phyloP scores from a whole-genome alignment of 306 rosid genomes.

The Ceratonia siliqua region DNA sequence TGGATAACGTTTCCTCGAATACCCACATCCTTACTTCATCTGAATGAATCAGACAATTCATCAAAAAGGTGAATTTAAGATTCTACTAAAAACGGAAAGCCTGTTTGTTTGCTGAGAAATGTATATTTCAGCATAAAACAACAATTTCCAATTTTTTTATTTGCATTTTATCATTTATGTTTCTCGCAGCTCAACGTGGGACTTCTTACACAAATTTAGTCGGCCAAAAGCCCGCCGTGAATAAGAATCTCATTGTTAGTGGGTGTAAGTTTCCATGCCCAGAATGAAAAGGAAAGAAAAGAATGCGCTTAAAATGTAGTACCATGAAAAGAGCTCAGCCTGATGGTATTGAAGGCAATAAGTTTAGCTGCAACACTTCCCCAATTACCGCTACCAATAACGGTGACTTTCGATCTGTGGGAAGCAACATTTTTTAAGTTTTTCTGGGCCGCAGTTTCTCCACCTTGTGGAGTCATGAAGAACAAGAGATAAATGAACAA shows the following conservation, averaged over 20 bases:
- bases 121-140: background rate
- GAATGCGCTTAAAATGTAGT: slow-evolving; percentile 2
- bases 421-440: slow-evolving; percentile 39
- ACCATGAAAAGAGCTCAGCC: slow-evolving; percentile 75
- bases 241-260: background rate
- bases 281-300: background rate
- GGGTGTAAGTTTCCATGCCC: background rate
- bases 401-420: slow-evolving; percentile 65
- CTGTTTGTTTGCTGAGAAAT: background rate
- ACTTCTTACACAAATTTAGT: background rate
- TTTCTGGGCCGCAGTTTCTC: slow-evolving; percentile 24
- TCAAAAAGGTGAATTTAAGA: slow-evolving; percentile 33
- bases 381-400: slow-evolving; percentile 94
- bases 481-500: background rate
- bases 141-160: background rate
- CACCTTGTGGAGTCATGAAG: slow-evolving; percentile 64
- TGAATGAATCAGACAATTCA: slow-evolving; percentile 37
- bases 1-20: slow-evolving; percentile 78
- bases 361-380: slow-evolving; percentile 95
- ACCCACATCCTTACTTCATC: slow-evolving; percentile 99
- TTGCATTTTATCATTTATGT: background rate
- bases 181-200: background rate
- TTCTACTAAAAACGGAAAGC: background rate
- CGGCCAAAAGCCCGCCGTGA: background rate
- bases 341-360: slow-evolving; percentile 79